Evolutionary conservation across 176 grass and related monocot species (phyloP).

Genomic region (Tillandsia fasciculata): DNA sequence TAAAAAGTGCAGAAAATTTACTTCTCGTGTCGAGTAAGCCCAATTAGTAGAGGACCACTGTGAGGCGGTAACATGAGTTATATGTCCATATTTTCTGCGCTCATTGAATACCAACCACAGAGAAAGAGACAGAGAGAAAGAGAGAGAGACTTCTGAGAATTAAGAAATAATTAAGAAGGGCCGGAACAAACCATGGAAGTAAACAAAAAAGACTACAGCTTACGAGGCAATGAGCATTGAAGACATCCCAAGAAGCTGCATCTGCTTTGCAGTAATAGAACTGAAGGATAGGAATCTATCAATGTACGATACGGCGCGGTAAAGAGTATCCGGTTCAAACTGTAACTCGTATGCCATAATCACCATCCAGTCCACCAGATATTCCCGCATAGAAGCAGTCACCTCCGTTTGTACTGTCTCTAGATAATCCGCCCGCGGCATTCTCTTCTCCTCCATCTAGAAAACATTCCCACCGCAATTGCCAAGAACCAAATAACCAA

Average conservation of each 20-base stretch:
- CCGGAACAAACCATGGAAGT: too few relatives aligned
- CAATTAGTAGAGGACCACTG: too few relatives aligned
- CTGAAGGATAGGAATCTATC: constrained; percentile 48
- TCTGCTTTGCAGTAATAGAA: constrained; percentile 26
- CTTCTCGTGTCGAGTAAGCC: too few relatives aligned
- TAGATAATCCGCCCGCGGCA: constrained; percentile 39
- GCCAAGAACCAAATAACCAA: background rate
- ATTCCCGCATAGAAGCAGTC: constrained; percentile 41
- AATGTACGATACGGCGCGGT: constrained; percentile 54
- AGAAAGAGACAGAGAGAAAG: too few relatives aligned
- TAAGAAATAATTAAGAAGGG: too few relatives aligned
- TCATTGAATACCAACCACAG: too few relatives aligned
- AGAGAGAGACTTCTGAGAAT: too few relatives aligned
- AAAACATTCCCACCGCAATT: background rate
- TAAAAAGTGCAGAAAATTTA: too few relatives aligned
- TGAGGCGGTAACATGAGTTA: too few relatives aligned
- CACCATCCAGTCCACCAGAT: constrained; percentile 84
- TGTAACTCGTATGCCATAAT: constrained; percentile 63
- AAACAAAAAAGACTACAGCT: constrained; percentile 1
- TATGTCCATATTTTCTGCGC: too few relatives aligned
- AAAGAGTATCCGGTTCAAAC: constrained; percentile 57
- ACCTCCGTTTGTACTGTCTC: constrained; percentile 42
- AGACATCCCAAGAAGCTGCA: constrained; percentile 59
- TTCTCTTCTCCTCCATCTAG: constrained; percentile 32
- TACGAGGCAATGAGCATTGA: constrained; percentile 73